Evolutionary conservation across 345 rosid species (phyloP).

Genomic region (Angophora floribunda): DNA sequence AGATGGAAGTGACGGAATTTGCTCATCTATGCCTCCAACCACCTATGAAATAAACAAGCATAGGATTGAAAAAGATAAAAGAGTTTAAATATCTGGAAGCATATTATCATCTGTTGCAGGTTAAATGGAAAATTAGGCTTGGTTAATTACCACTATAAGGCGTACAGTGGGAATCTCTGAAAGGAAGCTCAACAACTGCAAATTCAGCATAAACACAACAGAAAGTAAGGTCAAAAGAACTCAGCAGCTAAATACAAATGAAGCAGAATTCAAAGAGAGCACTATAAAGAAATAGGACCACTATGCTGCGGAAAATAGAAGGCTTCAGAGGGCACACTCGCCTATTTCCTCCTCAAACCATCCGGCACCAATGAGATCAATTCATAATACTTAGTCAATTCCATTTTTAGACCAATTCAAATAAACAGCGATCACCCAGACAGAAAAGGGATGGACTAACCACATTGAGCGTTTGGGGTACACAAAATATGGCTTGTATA

Average conservation of each 20-base stretch:
- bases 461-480: conserved; percentile 61
- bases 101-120: not conserved
- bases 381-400: not conserved
- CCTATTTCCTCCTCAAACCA: not conserved
- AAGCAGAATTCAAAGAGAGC: not conserved
- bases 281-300: not conserved
- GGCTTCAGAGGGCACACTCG: not conserved
- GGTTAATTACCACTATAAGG: conserved; percentile 73
- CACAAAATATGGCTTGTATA: conserved; percentile 81
- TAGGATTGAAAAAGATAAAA: not conserved
- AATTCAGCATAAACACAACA: not conserved
- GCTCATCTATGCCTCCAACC: conserved; percentile 83
- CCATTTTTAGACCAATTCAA: not conserved
- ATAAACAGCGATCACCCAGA: not conserved
- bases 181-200: conserved; percentile 77
- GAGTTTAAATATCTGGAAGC: not conserved
- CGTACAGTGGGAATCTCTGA: conserved; percentile 77
- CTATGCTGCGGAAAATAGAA: not conserved
- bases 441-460: conserved; percentile 30
- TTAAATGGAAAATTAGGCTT: not conserved
- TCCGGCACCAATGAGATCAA: not conserved
- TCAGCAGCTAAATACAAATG: not conserved
- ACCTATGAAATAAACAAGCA: conserved; percentile 38
- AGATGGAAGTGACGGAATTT: conserved; percentile 72
- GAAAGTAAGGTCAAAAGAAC: not conserved